Evolutionary conservation across 1,139 yeast species (phyloP).

Genomic region (Taphrina communis): DNA sequence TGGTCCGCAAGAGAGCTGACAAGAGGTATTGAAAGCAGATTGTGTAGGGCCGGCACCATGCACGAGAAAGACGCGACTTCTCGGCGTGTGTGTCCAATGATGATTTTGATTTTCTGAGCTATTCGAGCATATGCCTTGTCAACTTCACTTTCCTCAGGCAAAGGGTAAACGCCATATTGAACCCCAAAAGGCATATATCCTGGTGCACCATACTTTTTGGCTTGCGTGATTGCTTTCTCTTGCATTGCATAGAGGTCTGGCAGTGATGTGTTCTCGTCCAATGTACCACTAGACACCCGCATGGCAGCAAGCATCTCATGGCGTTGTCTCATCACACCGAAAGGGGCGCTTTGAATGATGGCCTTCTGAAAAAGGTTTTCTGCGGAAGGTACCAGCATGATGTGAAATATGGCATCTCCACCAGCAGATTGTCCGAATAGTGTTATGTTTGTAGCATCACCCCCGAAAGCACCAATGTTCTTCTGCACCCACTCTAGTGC

Average conservation of each 20-base stretch:
- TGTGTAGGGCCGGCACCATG: not conserved
- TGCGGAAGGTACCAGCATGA: constrained; percentile 12
- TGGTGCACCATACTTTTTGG: constrained; percentile 1
- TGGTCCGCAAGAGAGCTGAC: not conserved
- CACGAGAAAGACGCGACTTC: constrained; percentile 10
- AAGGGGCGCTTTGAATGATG: constrained; percentile 22
- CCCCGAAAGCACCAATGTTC: constrained; percentile 54
- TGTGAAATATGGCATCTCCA: constrained; percentile 10
- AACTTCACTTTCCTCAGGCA: constrained; percentile 12
- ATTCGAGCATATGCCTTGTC: constrained; percentile 8
- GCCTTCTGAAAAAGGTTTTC: constrained; percentile 7
- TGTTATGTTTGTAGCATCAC: constrained; percentile 52
- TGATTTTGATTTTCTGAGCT: constrained; percentile 1
- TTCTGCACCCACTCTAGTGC: constrained; percentile 54
- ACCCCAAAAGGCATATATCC: constrained; percentile 26
- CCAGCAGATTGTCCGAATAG: constrained; percentile 55
- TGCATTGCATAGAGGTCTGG: constrained; percentile 4
- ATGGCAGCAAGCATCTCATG: constrained; percentile 12
- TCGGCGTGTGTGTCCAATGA: constrained; percentile 17
- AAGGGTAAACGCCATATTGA: constrained; percentile 4
- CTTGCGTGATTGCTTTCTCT: not conserved
- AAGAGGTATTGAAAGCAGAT: not conserved
- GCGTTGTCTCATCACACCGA: constrained; percentile 6
- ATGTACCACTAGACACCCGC: not conserved
- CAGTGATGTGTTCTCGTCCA: constrained; percentile 11